phyloP scores from a whole-genome alignment of 352 stramenopile genomes.

The Phytophthora lateralis region DNA sequence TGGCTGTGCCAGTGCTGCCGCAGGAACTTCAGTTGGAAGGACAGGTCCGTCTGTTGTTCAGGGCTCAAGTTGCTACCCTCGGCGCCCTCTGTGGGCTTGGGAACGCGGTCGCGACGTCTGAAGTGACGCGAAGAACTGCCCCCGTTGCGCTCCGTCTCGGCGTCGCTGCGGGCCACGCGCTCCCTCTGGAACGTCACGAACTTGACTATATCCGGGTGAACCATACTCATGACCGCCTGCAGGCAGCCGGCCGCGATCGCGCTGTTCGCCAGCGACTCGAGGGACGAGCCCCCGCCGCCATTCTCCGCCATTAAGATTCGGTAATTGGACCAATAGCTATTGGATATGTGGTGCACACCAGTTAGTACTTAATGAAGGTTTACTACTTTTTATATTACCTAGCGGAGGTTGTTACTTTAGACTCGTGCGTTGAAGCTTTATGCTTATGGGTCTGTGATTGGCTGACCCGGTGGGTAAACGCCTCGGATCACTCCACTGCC shows the following conservation, averaged over 20 bases:
- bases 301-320: neutral
- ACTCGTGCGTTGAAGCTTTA: neutral
- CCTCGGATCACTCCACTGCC: neutral
- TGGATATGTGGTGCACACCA: neutral
- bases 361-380: neutral
- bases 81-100: neutral
- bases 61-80: conserved; percentile 9
- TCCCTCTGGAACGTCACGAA: conserved; percentile 43
- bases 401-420: neutral
- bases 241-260: conserved; percentile 44
- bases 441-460: neutral
- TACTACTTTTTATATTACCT: neutral
- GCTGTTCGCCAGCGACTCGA: conserved; percentile 32
- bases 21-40: conserved; percentile 44
- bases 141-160: conserved; percentile 10
- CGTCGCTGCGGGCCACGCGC: conserved; percentile 35
- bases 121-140: conserved; percentile 14
- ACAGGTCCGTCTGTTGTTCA: conserved; percentile 37
- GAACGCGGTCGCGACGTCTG: neutral
- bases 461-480: neutral
- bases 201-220: conserved; percentile 41
- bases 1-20: conserved; percentile 48
- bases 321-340: neutral
- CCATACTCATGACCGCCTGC: conserved; percentile 50
- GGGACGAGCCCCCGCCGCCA: conserved; percentile 6